phyloP scores from a whole-genome alignment of 2,329 filamentous ascomycete species.

The Thielaviopsis punctulata region DNA sequence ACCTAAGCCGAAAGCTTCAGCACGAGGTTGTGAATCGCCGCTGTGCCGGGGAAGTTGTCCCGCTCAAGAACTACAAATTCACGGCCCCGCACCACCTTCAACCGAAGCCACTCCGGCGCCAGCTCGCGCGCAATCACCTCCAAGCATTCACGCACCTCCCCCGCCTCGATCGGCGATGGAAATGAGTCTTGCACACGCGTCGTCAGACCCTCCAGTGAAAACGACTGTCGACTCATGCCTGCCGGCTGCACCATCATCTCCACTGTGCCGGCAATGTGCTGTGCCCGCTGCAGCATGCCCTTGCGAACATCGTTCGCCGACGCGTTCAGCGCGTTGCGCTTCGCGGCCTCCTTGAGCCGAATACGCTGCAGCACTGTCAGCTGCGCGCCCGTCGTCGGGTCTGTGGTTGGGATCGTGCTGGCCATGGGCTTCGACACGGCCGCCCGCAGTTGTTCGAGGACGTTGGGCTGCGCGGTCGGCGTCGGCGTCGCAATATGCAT shows the following conservation, averaged over 20 bases:
- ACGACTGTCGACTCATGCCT: slow-evolving; percentile 42
- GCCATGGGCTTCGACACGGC: slow-evolving; percentile 17
- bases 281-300: slow-evolving; percentile 47
- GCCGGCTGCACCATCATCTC: slow-evolving; percentile 37
- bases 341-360: slow-evolving; percentile 48
- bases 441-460: slow-evolving; percentile 5
- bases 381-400: slow-evolving; percentile 30
- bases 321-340: slow-evolving; percentile 38
- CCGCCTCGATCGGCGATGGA: slow-evolving; percentile 33
- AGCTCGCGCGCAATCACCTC: slow-evolving; percentile 35
- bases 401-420: slow-evolving; percentile 16
- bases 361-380: slow-evolving; percentile 62
- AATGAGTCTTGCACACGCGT: slow-evolving; percentile 53
- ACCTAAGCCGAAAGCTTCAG: slow-evolving; percentile 5
- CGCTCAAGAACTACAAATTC: slow-evolving; percentile 41
- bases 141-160: slow-evolving; percentile 34
- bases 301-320: slow-evolving; percentile 40
- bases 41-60: slow-evolving; percentile 23
- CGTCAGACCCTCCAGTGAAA: slow-evolving; percentile 44
- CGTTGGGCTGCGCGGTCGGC: slow-evolving; percentile 33
- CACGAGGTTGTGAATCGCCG: slow-evolving; percentile 21
- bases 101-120: slow-evolving; percentile 37
- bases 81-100: slow-evolving; percentile 33
- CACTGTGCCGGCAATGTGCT: slow-evolving; percentile 51
- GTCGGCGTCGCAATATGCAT: slow-evolving; percentile 17